Conservation (phyloP, 2,329 filamentous ascomycete species). For the Fonsecaea monophora region DNA sequence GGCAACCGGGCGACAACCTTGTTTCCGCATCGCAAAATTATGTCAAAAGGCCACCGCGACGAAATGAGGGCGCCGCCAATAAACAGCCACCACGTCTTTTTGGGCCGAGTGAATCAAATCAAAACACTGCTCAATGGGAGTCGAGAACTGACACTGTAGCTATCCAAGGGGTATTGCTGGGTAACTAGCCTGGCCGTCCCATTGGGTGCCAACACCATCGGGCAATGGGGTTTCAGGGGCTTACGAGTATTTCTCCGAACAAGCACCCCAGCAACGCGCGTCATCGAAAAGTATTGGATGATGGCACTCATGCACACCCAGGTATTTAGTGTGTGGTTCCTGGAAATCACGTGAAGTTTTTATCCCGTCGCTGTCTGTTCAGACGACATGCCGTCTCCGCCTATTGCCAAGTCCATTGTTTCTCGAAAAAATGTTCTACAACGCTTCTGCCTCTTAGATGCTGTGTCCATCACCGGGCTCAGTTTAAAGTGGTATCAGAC, state of each 20-base stretch:
- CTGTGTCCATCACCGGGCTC: background rate
- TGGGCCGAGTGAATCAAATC: background rate
- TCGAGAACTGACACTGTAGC: background rate
- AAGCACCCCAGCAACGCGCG: slow-evolving; percentile 8
- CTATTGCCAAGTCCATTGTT: background rate
- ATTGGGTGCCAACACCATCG: background rate
- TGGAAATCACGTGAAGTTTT: background rate
- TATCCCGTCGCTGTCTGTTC: background rate
- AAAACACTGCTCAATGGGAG: background rate
- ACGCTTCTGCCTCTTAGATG: background rate
- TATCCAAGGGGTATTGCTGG: background rate
- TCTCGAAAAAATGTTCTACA: background rate
- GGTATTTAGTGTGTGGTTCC: no score
- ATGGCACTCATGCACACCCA: background rate
- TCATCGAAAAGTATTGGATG: background rate
- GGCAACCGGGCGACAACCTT: background rate
- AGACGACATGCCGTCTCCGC: background rate
- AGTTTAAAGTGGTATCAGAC: background rate
- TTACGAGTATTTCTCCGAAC: slow-evolving; percentile 3
- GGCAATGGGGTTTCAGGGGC: background rate
- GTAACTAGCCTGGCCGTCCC: background rate
- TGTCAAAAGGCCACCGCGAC: background rate
- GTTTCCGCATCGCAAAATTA: slow-evolving; percentile 4
- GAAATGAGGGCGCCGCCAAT: slow-evolving; percentile 1
- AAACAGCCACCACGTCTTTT: background rate